phyloP scores from a whole-genome alignment of 495 filamentous ascomycete species.

The Sporormia fimetaria region DNA sequence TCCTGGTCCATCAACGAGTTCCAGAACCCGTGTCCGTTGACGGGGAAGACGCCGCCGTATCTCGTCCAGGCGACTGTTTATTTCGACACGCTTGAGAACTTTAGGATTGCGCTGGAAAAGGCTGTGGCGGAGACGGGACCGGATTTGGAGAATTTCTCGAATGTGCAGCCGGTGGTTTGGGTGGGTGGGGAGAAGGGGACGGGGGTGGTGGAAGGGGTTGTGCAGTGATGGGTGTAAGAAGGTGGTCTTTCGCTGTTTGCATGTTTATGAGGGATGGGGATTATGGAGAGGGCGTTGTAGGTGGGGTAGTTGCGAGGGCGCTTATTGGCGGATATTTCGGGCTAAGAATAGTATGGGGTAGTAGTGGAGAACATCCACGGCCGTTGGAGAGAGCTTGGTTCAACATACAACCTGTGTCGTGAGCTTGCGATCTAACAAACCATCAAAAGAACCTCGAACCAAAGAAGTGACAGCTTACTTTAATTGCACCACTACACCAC shows the following conservation, averaged over 20 bases:
- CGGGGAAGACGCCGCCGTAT: constrained; percentile 7
- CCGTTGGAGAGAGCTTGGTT: not conserved
- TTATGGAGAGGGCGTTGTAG: not conserved
- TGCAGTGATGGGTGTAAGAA: not conserved
- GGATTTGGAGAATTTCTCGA: constrained; percentile 8
- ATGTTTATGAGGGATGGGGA: not conserved
- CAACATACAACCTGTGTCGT: not conserved
- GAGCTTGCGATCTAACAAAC: too few species aligned
- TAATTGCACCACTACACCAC: not conserved
- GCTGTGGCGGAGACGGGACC: not conserved
- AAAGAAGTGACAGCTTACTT: too few species aligned
- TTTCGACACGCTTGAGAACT: constrained; percentile 1
- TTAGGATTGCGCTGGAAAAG: constrained; percentile 6
- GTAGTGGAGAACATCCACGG: not conserved
- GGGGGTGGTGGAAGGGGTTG: not conserved
- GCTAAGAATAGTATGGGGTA: constrained; percentile 7
- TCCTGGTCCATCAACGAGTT: constrained; percentile 7
- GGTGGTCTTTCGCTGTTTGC: not conserved
- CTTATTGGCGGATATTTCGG: constrained; percentile 16
- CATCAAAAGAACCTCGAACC: too few species aligned
- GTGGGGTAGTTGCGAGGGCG: not conserved
- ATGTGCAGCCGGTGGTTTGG: constrained; percentile 5
- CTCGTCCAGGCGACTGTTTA: not conserved
- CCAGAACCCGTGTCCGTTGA: constrained; percentile 5
- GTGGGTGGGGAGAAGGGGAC: not conserved